Conservation (phyloP, 495 filamentous ascomycete genomes). For the Penicillium nucicola region DNA sequence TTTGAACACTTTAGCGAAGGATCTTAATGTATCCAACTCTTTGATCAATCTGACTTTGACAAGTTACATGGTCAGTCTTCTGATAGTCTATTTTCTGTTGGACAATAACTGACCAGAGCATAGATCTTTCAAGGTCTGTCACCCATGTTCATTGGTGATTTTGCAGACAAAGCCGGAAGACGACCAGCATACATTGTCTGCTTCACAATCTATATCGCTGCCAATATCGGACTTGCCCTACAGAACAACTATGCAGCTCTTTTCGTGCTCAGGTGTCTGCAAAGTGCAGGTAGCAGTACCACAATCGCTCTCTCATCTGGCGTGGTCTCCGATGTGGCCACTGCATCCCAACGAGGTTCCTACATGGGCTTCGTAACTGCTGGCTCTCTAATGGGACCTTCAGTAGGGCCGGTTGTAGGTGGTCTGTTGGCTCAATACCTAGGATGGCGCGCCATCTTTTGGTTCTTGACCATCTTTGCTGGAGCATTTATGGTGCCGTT, state of each 20-base stretch:
- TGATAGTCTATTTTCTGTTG: neutral
- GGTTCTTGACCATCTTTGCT: slow-evolving; percentile 66
- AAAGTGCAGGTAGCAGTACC: slow-evolving; percentile 48
- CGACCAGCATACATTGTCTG: slow-evolving; percentile 45
- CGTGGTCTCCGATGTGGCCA: slow-evolving; percentile 43
- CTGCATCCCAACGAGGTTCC: slow-evolving; percentile 38
- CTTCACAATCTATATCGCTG: slow-evolving; percentile 45
- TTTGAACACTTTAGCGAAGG: slow-evolving; percentile 54
- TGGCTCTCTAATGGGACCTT: slow-evolving; percentile 41
- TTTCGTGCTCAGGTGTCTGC: slow-evolving; percentile 45
- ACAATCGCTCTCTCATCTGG: slow-evolving; percentile 41
- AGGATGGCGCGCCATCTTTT: slow-evolving; percentile 71
- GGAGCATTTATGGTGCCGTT: slow-evolving; percentile 35
- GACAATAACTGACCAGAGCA: neutral
- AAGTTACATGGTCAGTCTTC: slow-evolving; percentile 52
- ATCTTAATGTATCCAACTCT: slow-evolving; percentile 56
- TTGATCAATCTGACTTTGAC: slow-evolving; percentile 70
- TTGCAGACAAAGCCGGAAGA: slow-evolving; percentile 47
- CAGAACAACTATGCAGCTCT: slow-evolving; percentile 47
- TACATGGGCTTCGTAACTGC: slow-evolving; percentile 42
- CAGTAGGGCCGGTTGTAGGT: slow-evolving; percentile 62
- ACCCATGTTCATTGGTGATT: slow-evolving; percentile 46
- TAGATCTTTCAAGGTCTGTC: slow-evolving; percentile 50
- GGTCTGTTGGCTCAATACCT: slow-evolving; percentile 63
- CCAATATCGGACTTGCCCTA: slow-evolving; percentile 49